Conservation (phyloP, 108 stramenopile species). For the Nannochloropsis oceanica region DNA sequence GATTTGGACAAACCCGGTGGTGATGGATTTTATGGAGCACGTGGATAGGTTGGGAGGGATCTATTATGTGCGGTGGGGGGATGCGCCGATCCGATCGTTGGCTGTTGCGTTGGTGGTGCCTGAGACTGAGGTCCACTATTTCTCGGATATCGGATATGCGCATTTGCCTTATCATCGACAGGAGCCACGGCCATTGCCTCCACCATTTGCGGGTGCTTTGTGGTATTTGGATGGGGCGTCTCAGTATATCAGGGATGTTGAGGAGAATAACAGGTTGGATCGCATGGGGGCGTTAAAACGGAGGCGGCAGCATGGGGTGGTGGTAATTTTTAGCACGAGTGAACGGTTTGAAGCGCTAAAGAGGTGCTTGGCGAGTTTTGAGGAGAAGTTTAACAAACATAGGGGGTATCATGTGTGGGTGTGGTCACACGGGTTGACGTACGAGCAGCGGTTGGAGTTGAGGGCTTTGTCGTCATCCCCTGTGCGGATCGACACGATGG, state of each 20-base stretch:
- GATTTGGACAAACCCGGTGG: background rate
- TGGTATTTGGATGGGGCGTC: background rate
- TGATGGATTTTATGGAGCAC: background rate
- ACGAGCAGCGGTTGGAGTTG: background rate
- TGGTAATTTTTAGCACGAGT: background rate
- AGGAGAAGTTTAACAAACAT: background rate
- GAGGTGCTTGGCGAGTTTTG: background rate
- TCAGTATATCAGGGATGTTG: background rate
- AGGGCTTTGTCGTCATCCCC: background rate
- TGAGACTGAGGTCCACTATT: background rate
- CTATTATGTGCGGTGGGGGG: conserved; percentile 8
- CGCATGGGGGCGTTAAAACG: background rate
- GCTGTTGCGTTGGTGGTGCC: background rate
- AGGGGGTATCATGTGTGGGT: background rate
- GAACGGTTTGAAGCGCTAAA: background rate
- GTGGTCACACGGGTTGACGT: background rate
- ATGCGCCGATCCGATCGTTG: conserved; percentile 10
- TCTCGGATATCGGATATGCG: conserved; percentile 1
- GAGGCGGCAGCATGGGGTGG: background rate
- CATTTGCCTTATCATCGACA: conserved; percentile 3
- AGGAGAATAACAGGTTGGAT: background rate
- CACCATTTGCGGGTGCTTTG: background rate
- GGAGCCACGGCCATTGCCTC: background rate
- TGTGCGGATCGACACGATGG: background rate
- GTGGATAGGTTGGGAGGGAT: conserved; percentile 7